Percentiles rank a stretch among this genome's conserved stretches.
phyloP scores from a whole-genome alignment of 2,329 filamentous ascomycete genomes.

The Ophiocordyceps sinensis region DNA sequence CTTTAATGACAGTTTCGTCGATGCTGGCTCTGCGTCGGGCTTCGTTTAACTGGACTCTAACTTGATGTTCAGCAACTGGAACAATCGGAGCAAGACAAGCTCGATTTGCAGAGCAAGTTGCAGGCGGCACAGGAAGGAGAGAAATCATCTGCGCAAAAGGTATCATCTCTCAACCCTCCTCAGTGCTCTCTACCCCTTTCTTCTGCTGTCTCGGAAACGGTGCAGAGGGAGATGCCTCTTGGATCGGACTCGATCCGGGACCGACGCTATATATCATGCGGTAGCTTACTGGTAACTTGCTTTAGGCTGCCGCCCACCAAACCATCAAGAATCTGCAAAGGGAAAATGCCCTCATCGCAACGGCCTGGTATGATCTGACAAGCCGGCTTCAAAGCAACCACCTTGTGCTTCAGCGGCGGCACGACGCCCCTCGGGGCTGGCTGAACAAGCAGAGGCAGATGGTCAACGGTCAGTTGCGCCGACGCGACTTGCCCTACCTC shows the following conservation, averaged over 20 bases:
- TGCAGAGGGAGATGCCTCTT: background rate
- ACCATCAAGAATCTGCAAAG: constrained; percentile 56
- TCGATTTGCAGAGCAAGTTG: constrained; percentile 39
- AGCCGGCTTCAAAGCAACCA: constrained; percentile 71
- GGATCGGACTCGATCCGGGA: background rate
- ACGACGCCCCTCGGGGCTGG: constrained; percentile 68
- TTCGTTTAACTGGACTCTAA: background rate
- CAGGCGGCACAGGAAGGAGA: constrained; percentile 37
- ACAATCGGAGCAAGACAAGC: constrained; percentile 39
- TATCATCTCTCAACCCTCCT: constrained; percentile 19
- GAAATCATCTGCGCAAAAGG: constrained; percentile 35
- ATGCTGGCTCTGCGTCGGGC: background rate
- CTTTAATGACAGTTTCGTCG: no score
- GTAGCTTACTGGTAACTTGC: background rate
- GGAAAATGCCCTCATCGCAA: constrained; percentile 65
- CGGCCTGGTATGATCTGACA: constrained; percentile 77
- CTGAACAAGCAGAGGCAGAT: constrained; percentile 67
- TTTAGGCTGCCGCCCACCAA: constrained; percentile 35
- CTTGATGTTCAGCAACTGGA: constrained; percentile 36
- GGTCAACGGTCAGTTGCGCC: constrained; percentile 42
- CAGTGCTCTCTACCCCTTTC: no score
- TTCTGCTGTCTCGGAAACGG: no score
- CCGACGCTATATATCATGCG: background rate
- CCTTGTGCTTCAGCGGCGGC: constrained; percentile 59
- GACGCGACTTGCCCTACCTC: constrained; percentile 27